Percentiles rank a stretch among this genome's conserved stretches.
Evolutionary conservation across 257 asterid species (phyloP).

Genomic region (Henckelia pumila): DNA sequence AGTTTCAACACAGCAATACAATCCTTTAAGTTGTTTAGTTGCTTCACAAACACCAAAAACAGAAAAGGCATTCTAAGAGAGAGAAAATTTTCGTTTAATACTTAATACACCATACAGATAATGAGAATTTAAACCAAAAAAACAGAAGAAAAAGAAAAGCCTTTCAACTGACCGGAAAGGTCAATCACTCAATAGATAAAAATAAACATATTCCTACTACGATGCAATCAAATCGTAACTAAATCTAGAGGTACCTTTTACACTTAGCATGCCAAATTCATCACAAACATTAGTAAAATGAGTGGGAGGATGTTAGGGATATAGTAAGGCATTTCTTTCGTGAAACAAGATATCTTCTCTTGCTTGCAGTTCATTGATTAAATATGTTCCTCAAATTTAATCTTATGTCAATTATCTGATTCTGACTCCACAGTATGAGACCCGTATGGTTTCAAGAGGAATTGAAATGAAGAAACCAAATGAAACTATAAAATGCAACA

Average conservation of each 20-base stretch:
- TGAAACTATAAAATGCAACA: conserved; percentile 10
- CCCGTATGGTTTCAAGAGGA: not conserved
- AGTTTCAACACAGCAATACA: conserved; percentile 15
- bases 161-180: not conserved
- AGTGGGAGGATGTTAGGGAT: not conserved
- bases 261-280: not conserved
- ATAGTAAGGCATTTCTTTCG: not conserved
- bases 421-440: conserved; percentile 6
- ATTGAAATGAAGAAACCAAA: not conserved
- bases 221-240: not conserved
- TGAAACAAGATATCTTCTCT: not conserved
- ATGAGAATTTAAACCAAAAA: too few relatives aligned
- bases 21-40: not conserved
- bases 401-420: conserved; percentile 13
- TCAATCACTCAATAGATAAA: not conserved
- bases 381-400: not conserved
- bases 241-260: not conserved
- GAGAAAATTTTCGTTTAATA: not conserved
- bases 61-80: not conserved
- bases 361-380: conserved; percentile 11
- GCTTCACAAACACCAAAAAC: not conserved
- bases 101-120: too few relatives aligned
- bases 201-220: not conserved
- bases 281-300: not conserved
- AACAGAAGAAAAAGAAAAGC: not conserved